A percentile compares a stretch with the other conserved stretches of the same genome.
Evolutionary conservation across 257 asterid genomes (phyloP).

Genomic region (Nemophila menziesii): DNA sequence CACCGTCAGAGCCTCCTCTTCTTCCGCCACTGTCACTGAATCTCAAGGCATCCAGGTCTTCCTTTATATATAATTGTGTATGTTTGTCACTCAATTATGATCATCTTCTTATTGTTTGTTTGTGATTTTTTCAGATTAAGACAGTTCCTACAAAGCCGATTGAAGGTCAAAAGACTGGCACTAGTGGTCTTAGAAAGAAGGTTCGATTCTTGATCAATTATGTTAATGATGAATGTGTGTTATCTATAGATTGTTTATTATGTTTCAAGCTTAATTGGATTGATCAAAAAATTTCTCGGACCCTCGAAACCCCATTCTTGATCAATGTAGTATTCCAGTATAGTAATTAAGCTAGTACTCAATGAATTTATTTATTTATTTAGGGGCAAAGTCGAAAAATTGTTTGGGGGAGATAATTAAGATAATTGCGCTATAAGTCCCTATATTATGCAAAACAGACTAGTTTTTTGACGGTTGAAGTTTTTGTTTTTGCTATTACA

Average conservation of each 20-base stretch:
- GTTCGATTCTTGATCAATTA: constrained; percentile 16
- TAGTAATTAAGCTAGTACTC: too few species aligned
- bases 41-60: constrained; percentile 54
- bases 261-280: not conserved
- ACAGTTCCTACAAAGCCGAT: constrained; percentile 65
- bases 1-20: constrained; percentile 34
- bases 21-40: constrained; percentile 44
- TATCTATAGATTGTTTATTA: constrained; percentile 2
- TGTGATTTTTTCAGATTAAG: constrained; percentile 32
- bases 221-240: constrained; percentile 12
- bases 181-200: constrained; percentile 95
- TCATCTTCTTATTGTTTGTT: not conserved
- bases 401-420: too few species aligned
- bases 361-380: too few species aligned
- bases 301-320: too few species aligned
- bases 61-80: not conserved
- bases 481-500: constrained; percentile 19
- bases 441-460: not conserved
- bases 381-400: too few species aligned
- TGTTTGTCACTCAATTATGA: not conserved
- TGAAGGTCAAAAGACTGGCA: constrained; percentile 94
- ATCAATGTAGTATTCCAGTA: too few species aligned
- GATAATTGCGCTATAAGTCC: too few species aligned
- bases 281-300: not conserved
- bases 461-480: constrained; percentile 1